Conservation (phyloP, 192 early-diverging fungal genomes). For the Coemansia sp. region DNA sequence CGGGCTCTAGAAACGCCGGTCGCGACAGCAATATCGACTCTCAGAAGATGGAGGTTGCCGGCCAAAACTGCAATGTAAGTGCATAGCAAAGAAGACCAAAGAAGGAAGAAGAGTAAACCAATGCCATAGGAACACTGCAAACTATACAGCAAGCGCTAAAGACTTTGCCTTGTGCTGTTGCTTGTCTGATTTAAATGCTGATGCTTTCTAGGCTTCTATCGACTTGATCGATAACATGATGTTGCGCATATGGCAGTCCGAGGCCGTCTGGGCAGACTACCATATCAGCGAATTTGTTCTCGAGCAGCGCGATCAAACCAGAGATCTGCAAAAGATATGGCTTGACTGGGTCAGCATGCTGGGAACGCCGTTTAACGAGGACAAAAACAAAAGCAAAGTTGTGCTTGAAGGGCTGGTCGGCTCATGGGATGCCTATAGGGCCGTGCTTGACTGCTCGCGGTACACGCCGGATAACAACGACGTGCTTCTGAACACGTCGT, state of each 20-base stretch:
- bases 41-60: conserved; percentile 22
- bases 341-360: conserved; percentile 37
- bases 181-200: background rate
- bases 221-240: conserved; percentile 23
- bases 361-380: conserved; percentile 25
- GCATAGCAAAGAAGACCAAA: background rate
- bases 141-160: no score
- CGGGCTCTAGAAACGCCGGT: background rate
- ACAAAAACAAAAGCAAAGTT: conserved; percentile 24
- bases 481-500: conserved; percentile 36
- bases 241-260: conserved; percentile 25
- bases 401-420: conserved; percentile 36
- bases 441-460: conserved; percentile 44
- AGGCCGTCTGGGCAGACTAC: conserved; percentile 32
- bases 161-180: background rate
- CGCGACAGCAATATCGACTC: conserved; percentile 1
- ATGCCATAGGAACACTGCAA: no score
- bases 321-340: conserved; percentile 33
- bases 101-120: no score
- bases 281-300: conserved; percentile 38
- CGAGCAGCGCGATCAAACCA: conserved; percentile 11
- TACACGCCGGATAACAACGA: conserved; percentile 42
- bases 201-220: conserved; percentile 26
- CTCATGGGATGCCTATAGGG: conserved; percentile 43
- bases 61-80: conserved; percentile 27